Base-by-base conservation (phyloP, 495 filamentous ascomycete genomes). In the Filosporella fistucella region DNA sequence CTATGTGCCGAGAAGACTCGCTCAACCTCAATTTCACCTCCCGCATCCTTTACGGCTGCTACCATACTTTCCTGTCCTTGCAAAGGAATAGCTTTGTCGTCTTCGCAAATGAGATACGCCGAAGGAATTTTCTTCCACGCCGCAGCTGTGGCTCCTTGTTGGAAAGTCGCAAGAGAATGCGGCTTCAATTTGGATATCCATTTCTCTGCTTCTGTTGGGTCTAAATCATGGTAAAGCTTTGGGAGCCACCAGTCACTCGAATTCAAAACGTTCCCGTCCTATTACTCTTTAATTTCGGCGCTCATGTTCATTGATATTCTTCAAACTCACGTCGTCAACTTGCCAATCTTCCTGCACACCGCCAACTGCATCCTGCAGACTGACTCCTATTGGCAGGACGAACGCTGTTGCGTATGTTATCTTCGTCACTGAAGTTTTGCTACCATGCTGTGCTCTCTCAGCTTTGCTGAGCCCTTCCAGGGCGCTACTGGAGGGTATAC, bases 31-130 rank as follows among this genome's bases (percentile, higher is more conserved):
- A 57, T 35, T 33, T 48, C 34, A 17, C 21, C 55, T 20, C 55
- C 55, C 23, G 10, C 23, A 22, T 48, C 50, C 46, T 34, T 51
- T n/a, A 33, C 30, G 3, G 5, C n/a, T 9, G 28, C 26, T 23
- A 54, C 38, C 42, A 54, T 65, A 21, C 37, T 49, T 35, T 64
- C 65, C 56, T 74, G 68, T 3, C 51, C 52, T 4, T 32, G 5
- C 4, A 59, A 18, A 4, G 63, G 63, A 53, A 68, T 62, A 3
- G 66, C 65, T 3, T 49, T 26, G 48, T 76, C 70, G 20, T 67
- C 46, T 12, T 62, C 51, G 44, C 67, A 72, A 22, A 72, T 52
- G 2, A 76, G 43, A 44, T 74, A 76, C 0, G 69, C 65, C 10
- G 45, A 58, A 3, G 69, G 67, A 18, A 72, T 60, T 32, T 64